Evolutionary conservation across 2,329 filamentous ascomycete genomes (phyloP).

Genomic region (Hysterium pulicare): DNA sequence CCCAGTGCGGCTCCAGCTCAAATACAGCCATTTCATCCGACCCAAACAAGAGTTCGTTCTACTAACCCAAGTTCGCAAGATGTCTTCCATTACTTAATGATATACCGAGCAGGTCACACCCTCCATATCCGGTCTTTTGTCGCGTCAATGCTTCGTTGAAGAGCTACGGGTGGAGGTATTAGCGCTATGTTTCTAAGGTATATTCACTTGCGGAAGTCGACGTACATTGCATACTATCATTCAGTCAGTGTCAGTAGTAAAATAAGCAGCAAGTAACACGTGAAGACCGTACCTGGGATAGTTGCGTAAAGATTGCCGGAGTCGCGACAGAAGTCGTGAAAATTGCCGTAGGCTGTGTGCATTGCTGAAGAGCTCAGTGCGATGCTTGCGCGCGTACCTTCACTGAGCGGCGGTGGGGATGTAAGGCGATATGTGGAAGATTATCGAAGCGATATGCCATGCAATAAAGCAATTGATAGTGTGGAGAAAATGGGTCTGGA

Average conservation of each 20-base stretch:
- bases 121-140: conserved; percentile 60
- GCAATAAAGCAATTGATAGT: conserved; percentile 8
- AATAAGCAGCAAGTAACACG: too few species aligned
- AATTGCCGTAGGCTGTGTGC: conserved; percentile 34
- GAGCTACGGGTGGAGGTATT: conserved; percentile 51
- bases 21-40: too few species aligned
- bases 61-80: conserved; percentile 78
- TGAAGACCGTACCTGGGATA: conserved; percentile 41
- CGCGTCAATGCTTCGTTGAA: conserved; percentile 58
- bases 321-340: conserved; percentile 49
- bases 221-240: conserved; percentile 48
- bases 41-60: too few species aligned
- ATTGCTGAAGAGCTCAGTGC: conserved; percentile 19
- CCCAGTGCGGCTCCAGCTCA: too few species aligned
- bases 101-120: conserved; percentile 76
- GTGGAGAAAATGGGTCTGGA: conserved; percentile 3
- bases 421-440: not conserved
- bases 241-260: conserved; percentile 21
- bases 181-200: conserved; percentile 16
- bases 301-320: conserved; percentile 41
- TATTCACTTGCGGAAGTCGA: conserved; percentile 12
- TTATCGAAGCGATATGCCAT: conserved; percentile 5
- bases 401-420: conserved; percentile 18
- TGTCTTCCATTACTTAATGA: conserved; percentile 60
- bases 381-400: conserved; percentile 10